Percentiles rank a stretch among this genome's conserved stretches.
Evolutionary conservation across 306 rosid genomes (phyloP).

Genomic region (Clitoria ternatea): DNA sequence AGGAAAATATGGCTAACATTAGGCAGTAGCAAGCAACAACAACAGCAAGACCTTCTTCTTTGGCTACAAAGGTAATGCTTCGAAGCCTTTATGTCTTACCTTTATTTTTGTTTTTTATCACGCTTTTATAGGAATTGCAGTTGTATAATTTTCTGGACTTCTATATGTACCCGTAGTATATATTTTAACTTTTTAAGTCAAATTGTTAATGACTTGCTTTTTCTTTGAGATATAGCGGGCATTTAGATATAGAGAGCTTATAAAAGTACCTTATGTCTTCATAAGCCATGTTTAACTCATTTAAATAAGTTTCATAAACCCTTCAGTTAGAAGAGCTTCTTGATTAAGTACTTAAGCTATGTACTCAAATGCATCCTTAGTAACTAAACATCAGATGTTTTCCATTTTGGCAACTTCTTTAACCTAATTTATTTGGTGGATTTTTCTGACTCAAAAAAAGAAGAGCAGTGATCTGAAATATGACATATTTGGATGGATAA

Average conservation of each 20-base stretch:
- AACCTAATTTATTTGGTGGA: background rate
- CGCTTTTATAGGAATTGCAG: background rate
- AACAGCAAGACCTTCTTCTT: conserved; percentile 55
- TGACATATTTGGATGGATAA: conserved; percentile 60
- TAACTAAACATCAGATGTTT: too few relatives aligned
- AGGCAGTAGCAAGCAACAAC: conserved; percentile 52
- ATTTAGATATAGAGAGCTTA: too few relatives aligned
- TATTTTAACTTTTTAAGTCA: background rate
- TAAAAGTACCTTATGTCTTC: too few relatives aligned
- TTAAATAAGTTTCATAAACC: too few relatives aligned
- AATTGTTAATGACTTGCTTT: conserved; percentile 1
- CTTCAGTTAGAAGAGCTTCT: too few relatives aligned
- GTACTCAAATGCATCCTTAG: too few relatives aligned
- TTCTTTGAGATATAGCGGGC: background rate
- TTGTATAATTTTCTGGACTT: background rate
- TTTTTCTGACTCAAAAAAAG: conserved; percentile 40
- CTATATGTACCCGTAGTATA: background rate
- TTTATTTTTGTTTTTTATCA: background rate
- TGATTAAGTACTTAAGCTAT: too few relatives aligned
- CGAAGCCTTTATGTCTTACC: background rate
- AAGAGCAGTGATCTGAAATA: conserved; percentile 48
- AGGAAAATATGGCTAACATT: too few relatives aligned
- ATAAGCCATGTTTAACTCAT: too few relatives aligned
- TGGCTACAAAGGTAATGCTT: conserved; percentile 56
- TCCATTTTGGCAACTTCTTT: too few relatives aligned